Evolutionary conservation across 345 rosid species (phyloP).

Genomic region (Erodium maritimum): DNA sequence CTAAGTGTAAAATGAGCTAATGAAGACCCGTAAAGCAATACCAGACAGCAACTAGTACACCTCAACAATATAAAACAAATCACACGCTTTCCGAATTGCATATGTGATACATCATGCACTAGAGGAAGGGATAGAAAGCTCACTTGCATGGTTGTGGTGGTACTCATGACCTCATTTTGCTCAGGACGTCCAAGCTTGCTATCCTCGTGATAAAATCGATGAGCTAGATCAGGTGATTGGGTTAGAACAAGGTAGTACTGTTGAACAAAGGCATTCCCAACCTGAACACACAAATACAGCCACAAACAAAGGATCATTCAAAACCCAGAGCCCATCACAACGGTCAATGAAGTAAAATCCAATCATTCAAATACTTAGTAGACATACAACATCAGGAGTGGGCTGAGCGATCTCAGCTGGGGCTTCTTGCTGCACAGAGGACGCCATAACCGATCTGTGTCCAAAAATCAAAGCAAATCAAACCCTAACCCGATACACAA

Average conservation of each 20-base stretch:
- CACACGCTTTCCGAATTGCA: too few relatives aligned
- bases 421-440: too few relatives aligned
- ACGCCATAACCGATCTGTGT: too few relatives aligned
- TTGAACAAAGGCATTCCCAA: conserved; percentile 89
- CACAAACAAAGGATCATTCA: not conserved
- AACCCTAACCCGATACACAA: too few relatives aligned
- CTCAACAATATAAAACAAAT: not conserved
- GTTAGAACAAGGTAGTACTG: conserved; percentile 83
- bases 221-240: conserved; percentile 84
- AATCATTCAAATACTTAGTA: not conserved
- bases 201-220: conserved; percentile 80
- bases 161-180: conserved; percentile 51
- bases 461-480: too few relatives aligned
- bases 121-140: conserved; percentile 12
- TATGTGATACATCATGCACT: too few relatives aligned
- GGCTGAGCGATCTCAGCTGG: too few relatives aligned
- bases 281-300: conserved; percentile 33
- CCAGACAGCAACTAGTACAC: not conserved
- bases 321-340: not conserved
- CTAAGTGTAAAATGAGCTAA: not conserved
- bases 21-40: not conserved
- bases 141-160: conserved; percentile 79
- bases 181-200: conserved; percentile 94
- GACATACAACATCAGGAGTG: conserved; percentile 19
- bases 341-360: not conserved